A percentile compares a stretch with the other conserved stretches of the same genome.
These are phyloP conservation scores for Teratosphaeria destructans DNA, from an alignment of 2,329 filamentous ascomycete genomes.

Conservation along the genomic window DNA sequence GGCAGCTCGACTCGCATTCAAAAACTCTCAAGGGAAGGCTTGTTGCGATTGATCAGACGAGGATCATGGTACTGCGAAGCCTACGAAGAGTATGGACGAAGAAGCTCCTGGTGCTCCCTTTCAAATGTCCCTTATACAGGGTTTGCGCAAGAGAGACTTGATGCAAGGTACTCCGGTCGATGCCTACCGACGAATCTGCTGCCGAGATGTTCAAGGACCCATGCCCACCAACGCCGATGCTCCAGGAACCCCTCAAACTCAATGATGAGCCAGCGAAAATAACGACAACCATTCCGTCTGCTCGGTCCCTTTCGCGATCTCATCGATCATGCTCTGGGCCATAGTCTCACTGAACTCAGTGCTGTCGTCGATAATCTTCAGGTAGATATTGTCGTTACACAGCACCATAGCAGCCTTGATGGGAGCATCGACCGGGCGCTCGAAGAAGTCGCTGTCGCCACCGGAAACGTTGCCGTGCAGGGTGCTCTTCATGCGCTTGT, in stretches of 20 bases:
- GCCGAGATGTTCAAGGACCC: neutral
- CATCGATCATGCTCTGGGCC: conserved; percentile 3
- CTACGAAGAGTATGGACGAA: neutral
- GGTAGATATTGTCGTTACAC: conserved; percentile 43
- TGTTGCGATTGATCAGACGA: neutral
- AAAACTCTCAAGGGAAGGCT: neutral
- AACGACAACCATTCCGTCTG: neutral
- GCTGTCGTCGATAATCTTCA: conserved; percentile 40
- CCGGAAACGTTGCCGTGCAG: conserved; percentile 54
- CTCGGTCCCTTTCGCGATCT: neutral
- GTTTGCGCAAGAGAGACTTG: neutral
- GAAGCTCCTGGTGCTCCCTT: neutral
- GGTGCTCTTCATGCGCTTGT: conserved; percentile 58
- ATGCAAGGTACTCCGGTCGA: neutral
- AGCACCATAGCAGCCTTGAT: conserved; percentile 59
- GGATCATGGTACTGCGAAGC: neutral
- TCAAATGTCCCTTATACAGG: neutral
- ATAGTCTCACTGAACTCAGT: conserved; percentile 29
- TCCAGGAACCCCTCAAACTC: neutral
- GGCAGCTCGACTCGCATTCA: neutral
- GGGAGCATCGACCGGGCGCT: conserved; percentile 47
- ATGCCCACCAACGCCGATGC: neutral
- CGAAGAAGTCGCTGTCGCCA: conserved; percentile 62
- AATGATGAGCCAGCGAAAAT: neutral
- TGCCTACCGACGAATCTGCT: neutral